Base-by-base conservation (phyloP, 2,329 filamentous ascomycete species). In the Exophiala sideris region DNA sequence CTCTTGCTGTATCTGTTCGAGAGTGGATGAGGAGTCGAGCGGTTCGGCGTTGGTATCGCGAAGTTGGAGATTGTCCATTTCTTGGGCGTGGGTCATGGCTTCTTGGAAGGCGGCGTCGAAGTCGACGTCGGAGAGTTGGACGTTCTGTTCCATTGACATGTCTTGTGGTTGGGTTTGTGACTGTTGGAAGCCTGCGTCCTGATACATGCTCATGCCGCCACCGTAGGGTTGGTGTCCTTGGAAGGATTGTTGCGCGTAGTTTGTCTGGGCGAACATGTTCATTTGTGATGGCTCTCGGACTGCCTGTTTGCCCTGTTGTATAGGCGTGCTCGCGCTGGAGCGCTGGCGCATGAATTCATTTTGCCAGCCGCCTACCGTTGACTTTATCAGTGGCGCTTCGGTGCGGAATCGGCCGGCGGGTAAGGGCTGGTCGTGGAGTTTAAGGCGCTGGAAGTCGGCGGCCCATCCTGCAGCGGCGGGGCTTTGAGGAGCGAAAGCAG, bases 261-360 rank as follows among this genome's bases (percentile, higher is more conserved):
- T 36, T 16, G 47, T 24, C n/a, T 48, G 45, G 8, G 49, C 16
- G 33, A 45, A 57, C 36, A 47, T 49, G 46, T 67, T 67, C 45
- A 66, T 68, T 10, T 62, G 52, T n/a, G 42, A 55, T 14, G 39
- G 50, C 16, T 61, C 51, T 39, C 42, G 34, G 7, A 50, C 35
- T 4, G 49, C 51, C 18, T 54, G 50, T n/a, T 61, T 57, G 18
- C 59, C 59, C 38, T 54, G 50, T 12, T 58, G 50, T n/a, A 58
- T 21, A 52, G 48, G 56, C 58, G 49, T 68, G 62, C 42, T 68
- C 61, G 39, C 62, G 53, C 51, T 66, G 64, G 52, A 51, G 20
- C 58, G 53, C 48, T 76, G 75, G 20, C 68, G 67, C 62, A 79
- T 66, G 63, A 86, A 86, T 61, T 85, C 83, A 63, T 81, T 75